Conservation (phyloP, 225 moss, liverwort and hornwort genomes). For the Pleurozium schreberi region DNA sequence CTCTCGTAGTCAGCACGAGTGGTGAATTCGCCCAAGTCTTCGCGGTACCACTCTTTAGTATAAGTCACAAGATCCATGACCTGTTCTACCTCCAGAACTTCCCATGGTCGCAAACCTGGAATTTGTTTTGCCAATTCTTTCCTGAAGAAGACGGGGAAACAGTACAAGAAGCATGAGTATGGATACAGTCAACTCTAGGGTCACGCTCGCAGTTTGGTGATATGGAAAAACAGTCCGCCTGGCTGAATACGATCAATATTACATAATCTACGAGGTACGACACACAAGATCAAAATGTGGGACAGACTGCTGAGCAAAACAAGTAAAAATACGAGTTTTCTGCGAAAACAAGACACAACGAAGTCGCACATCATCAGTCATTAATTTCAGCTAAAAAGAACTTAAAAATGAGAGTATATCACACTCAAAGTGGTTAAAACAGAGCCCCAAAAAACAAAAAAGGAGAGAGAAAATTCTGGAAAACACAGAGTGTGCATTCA, state of each 20-base stretch:
- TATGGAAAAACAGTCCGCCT: not conserved
- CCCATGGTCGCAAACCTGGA: slow-evolving; percentile 97
- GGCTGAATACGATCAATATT: not conserved
- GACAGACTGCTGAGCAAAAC: not conserved
- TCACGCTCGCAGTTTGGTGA: not conserved
- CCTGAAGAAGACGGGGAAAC: slow-evolving; percentile 21
- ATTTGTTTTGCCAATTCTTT: slow-evolving; percentile 80
- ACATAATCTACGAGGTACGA: not conserved
- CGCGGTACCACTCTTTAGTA: slow-evolving; percentile 74
- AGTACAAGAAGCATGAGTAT: not conserved
- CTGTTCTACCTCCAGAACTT: slow-evolving; percentile 90
- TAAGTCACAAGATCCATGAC: slow-evolving; percentile 96
- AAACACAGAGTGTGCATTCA: not conserved
- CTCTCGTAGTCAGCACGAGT: slow-evolving; percentile 88
- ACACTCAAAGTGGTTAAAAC: not conserved
- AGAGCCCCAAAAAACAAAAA: not conserved
- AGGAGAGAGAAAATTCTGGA: not conserved
- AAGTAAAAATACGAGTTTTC: not conserved
- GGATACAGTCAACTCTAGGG: not conserved
- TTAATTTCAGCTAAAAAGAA: not conserved
- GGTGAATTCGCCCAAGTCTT: slow-evolving; percentile 96
- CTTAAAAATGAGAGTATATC: not conserved
- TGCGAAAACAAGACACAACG: not conserved
- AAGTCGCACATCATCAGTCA: not conserved
- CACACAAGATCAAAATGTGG: not conserved